Percentiles rank a stretch among this genome's conserved stretches.
phyloP scores from a whole-genome alignment of 2,329 filamentous ascomycete species.

The Aureobasidium sp. region DNA sequence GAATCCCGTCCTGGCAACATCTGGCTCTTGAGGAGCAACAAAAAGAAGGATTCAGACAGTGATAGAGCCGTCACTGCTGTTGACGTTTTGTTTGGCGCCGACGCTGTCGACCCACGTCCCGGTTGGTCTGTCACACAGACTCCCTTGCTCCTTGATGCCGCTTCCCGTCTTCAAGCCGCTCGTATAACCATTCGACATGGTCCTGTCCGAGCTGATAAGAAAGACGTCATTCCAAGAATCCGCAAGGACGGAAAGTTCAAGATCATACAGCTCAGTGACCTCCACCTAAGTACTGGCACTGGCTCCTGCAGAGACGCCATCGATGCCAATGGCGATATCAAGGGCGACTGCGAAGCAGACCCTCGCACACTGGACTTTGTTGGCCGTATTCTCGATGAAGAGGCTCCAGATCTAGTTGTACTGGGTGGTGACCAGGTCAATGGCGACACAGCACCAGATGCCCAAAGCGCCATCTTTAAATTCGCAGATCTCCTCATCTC shows the following conservation, averaged over 20 bases:
- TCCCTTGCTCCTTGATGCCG: conserved; percentile 60
- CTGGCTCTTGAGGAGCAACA: conserved; percentile 71
- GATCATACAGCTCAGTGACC: conserved; percentile 91
- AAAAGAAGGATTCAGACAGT: conserved; percentile 65
- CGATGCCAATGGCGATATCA: conserved; percentile 59
- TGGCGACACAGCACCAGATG: conserved; percentile 83
- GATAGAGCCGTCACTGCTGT: conserved; percentile 68
- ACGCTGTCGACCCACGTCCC: conserved; percentile 80
- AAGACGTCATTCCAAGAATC: conserved; percentile 57
- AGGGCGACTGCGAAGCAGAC: conserved; percentile 81
- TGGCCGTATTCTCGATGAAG: conserved; percentile 72
- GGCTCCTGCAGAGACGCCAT: conserved; percentile 81
- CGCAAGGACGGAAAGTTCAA: conserved; percentile 90
- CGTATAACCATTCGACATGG: conserved; percentile 75
- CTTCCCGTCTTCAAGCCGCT: conserved; percentile 55
- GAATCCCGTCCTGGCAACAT: conserved; percentile 68
- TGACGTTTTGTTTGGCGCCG: conserved; percentile 81
- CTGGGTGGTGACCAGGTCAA: conserved; percentile 94
- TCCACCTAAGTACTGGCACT: conserved; percentile 85
- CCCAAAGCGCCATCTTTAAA: conserved; percentile 90
- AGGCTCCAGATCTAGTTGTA: conserved; percentile 87
- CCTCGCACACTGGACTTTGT: conserved; percentile 87
- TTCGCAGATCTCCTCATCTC: conserved; percentile 76
- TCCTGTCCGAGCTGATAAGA: conserved; percentile 52
- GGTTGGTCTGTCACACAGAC: conserved; percentile 76